Percentiles rank a stretch among this genome's conserved stretches.
Evolutionary conservation across 78 protist species (phyloP).

Genomic region (Capsaspora owczarzaki): DNA sequence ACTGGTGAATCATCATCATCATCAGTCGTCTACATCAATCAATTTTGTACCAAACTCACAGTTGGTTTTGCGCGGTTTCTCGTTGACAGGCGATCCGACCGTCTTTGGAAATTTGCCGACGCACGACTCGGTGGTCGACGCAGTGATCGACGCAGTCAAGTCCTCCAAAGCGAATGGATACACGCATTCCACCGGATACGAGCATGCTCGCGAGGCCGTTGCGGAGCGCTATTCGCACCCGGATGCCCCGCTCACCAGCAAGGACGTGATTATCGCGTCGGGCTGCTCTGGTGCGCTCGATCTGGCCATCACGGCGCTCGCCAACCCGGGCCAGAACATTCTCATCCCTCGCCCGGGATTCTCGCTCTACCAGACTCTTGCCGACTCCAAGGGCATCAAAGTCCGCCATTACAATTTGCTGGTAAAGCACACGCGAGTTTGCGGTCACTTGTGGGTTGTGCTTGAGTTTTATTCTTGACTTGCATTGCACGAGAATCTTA

Average conservation of each 20-base stretch:
- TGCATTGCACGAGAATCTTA: too few species aligned
- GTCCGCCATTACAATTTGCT: conserved; percentile 43
- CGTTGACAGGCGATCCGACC: conserved; percentile 81
- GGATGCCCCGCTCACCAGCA: neutral
- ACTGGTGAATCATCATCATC: too few species aligned
- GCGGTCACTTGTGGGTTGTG: too few species aligned
- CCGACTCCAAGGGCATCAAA: conserved; percentile 41
- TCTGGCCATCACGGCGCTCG: conserved; percentile 63
- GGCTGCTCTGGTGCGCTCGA: conserved; percentile 87
- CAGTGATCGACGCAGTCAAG: conserved; percentile 20
- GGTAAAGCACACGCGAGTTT: neutral
- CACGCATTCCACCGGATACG: conserved; percentile 49
- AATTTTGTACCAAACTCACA: too few species aligned
- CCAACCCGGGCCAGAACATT: conserved; percentile 62
- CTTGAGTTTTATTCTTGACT: too few species aligned
- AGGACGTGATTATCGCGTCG: conserved; percentile 58
- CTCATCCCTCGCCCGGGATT: conserved; percentile 89
- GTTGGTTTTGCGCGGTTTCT: too few species aligned
- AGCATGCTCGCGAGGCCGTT: conserved; percentile 53
- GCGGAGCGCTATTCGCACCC: conserved; percentile 26
- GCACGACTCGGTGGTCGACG: conserved; percentile 14
- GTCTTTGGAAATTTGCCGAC: conserved; percentile 67
- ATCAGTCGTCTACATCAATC: too few species aligned
- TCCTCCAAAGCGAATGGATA: conserved; percentile 63
- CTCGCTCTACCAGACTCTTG: conserved; percentile 70